Evolutionary conservation across 139 green algal species (phyloP), one percentile per base, ranked within the genome.

Genomic region (Micromonas commoda): DNA sequence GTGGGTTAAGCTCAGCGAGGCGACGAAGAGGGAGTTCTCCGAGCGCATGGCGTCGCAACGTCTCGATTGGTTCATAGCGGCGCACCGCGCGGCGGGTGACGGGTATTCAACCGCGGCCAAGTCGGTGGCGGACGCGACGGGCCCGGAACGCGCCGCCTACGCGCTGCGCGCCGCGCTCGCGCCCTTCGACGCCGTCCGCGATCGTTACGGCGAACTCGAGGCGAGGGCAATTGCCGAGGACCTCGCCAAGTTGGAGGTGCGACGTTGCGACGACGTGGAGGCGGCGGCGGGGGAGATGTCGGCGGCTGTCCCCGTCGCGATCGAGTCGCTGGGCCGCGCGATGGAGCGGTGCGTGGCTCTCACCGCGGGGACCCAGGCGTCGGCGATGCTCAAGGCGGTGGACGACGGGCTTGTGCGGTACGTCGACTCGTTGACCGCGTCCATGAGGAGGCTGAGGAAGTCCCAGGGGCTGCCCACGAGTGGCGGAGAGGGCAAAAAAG

Each of bases 301-400:
- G 26, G 53, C 71, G 19, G 31, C 31, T 19, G 20, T 38, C 23
- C 20, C 71, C 28, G 26, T 23, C 4, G 53, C 53, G 51, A 53
- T 69, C 13, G 33, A 51, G 13, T 26, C 26, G 28, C 34, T 88
- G 57, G 26, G 35, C 6, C 53, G 52, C 0, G 77, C 82, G 21
- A 45, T 84, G 23, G 64, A 82, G 20, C 65, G 83, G 32, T 91
- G 85, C 73, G 28, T 89, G 34, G 26, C 52, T 45, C 72, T 90
- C 2, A 88, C 77, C 1, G 73, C 51, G 3, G 86, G 88, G 37
- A 88, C 83, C 0, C 82, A 84, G 81, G 45, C 90, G 63, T 83
- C 79, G 1, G 54, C 73, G 19, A 77, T 91, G 68, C 51, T 85
- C 2, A 34, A n/a, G 0, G 79, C 81, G 0, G 53, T 88, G 29